These are phyloP conservation scores for Singerocomus inundabilis DNA, from an alignment of 1,284 basidiomycete genomes.

Conservation along the genomic window DNA sequence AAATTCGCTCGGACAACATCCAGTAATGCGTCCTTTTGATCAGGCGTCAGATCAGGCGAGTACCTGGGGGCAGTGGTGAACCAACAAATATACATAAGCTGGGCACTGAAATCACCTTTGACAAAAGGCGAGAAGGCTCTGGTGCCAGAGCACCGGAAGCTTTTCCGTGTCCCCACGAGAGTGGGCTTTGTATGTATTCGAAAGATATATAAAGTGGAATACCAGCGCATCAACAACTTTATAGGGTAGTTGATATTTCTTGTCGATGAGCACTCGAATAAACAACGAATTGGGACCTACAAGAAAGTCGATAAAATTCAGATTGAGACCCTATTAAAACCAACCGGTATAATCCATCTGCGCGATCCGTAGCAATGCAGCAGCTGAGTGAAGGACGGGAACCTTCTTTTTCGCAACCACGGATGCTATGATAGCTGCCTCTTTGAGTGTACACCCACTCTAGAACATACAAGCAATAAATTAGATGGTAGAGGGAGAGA, in stretches of 20 bases:
- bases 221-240: conserved; percentile 98
- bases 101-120: conserved; percentile 68
- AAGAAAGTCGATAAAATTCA: neutral
- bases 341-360: conserved; percentile 94
- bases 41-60: conserved; percentile 92
- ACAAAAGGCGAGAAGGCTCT: conserved; percentile 91
- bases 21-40: conserved; percentile 96
- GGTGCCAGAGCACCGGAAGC: conserved; percentile 97
- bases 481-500: neutral
- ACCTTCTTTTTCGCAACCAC: conserved; percentile 91
- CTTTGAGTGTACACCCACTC: conserved; percentile 84
- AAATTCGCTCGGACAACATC: conserved; percentile 88
- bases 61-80: conserved; percentile 56
- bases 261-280: conserved; percentile 96
- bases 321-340: neutral
- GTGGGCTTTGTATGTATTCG: conserved; percentile 81
- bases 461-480: conserved; percentile 4
- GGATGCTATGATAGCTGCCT: conserved; percentile 93
- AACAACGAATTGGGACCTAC: conserved; percentile 92
- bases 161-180: conserved; percentile 65
- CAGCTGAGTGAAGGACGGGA: conserved; percentile 94
- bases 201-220: conserved; percentile 96
- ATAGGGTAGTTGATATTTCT: conserved; percentile 97
- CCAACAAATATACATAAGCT: neutral
- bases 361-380: conserved; percentile 89